Evolutionary conservation across 1,284 basidiomycete species (phyloP), one percentile per base, ranked within the genome.

Genomic region (Ustilago trichophora): DNA sequence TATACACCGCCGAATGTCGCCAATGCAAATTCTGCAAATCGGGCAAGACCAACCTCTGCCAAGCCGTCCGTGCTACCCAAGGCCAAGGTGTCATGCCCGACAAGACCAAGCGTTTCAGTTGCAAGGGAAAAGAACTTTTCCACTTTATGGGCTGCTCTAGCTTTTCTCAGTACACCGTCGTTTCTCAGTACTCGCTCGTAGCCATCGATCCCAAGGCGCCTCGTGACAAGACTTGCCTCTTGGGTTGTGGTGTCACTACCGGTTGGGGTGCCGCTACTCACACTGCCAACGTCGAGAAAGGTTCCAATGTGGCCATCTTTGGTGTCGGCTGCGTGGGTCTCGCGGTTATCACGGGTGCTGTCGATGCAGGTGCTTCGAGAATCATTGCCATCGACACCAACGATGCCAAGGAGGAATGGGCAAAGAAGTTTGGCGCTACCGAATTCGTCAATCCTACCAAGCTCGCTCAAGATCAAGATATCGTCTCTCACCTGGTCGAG

Each of bases 101-200:
- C 82, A 88, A 87, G 54, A 90, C 89, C n/a, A 87, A 86, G 59
- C 91, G 95, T 47, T 99, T 99, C 88, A 90, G 87, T 53, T 89
- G 89, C 84, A 91, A 91, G 71, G 95, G 94, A 42, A 85, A 96
- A 83, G 86, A 89, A 47, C 86, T 99, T 70, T 86, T 89, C 82
- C 94, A 98, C 83, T 99, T 98, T 77, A 99, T 98, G 96, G 95
- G 95, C 41, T 92, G 90, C 19, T 97, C 94, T 38, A 96, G 95
- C 5, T 98, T 99, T 85, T 94, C 93, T 21, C 94, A 98, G 83
- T 99, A 98, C 85, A 98, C 96, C 11, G 96, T 98, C 53, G 93
- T 98, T 5, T 92, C 93, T 44, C 92, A 99, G 78, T 93, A 93
- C 64, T 98, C 94, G 27, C 91, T 99, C 19, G 95, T 98, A 35